Base-by-base conservation (phyloP, 2,329 filamentous ascomycete genomes). In the Fusarium circinatum region DNA sequence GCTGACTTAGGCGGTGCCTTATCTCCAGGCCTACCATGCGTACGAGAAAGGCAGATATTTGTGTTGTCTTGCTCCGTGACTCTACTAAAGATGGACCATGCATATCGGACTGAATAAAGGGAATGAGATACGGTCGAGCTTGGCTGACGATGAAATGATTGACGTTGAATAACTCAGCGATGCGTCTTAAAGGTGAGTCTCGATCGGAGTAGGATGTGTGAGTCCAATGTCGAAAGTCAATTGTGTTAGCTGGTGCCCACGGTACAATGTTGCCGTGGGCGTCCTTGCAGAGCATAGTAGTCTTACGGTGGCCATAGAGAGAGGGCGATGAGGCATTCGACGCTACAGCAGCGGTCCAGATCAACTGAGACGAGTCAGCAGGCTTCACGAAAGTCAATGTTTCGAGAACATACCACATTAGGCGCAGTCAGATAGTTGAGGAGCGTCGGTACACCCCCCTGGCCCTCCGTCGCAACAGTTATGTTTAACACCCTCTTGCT, bases 141-240 rank as follows among this genome's bases (percentile, higher is more conserved):
- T 98, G 96, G 74, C 93, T 96, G 75, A 98, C 91, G 73, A 98
- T 94, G 83, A 97, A 98, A 84, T 98, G 95, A 80, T 98, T 97
- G 60, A 97, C 94, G 80, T 97, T 97, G 87, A 96, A 96, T 17
- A 96, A 89, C 83, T 96, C 93, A 12, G 92, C 90, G 36, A 96
- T 91, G 44, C 94, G 89, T 61, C 90, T 87, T 3, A 96, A 87
- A 5, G 88, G 89, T 2, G 87, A 88, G 78, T 89, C 91, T 47
- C 90, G 90, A 70, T 93, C 91, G 47, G 87, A 87, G 80, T 92
- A 91, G 12, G 88, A 89, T 26, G 89, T 87, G 66, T 89, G 87
- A 10, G 90, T 91, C 88, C 91, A 93, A 48, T 92, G 89, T n/a
- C 87, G 88, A 79, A 93, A 93, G 58, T 89, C 87, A 22, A 83